phyloP scores from a whole-genome alignment of 345 rosid species.

The Alliaria petiolata region DNA sequence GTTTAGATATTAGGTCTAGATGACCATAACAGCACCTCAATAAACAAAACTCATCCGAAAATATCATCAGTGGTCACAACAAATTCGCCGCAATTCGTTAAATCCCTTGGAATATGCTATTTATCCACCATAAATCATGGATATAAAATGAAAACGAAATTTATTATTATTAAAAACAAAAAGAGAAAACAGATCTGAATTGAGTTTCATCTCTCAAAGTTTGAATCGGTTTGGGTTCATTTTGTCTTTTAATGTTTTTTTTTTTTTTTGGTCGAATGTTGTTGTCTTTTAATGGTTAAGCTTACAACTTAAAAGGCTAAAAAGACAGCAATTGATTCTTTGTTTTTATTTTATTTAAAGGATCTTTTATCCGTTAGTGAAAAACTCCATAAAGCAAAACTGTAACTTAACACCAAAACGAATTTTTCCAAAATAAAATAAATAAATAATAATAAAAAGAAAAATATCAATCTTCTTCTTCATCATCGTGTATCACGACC shows the following conservation, averaged over 20 bases:
- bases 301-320: too few relatives aligned
- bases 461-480: neutral
- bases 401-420: neutral
- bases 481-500: slow-evolving; percentile 4
- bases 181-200: slow-evolving; percentile 20
- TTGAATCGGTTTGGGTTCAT: neutral
- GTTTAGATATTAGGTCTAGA: too few relatives aligned
- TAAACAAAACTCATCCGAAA: neutral
- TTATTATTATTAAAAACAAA: neutral
- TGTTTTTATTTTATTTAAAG: neutral
- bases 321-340: too few relatives aligned
- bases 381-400: neutral
- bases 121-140: too few relatives aligned
- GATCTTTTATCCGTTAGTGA: slow-evolving; percentile 13
- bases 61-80: neutral
- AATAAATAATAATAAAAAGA: too few relatives aligned
- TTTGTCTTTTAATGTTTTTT: too few relatives aligned
- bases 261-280: too few relatives aligned
- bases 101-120: neutral
- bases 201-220: slow-evolving; percentile 16
- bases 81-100: neutral
- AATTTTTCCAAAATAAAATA: neutral
- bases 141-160: too few relatives aligned
- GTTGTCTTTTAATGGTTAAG: neutral
- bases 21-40: too few relatives aligned